Percentiles rank a stretch among this genome's conserved stretches.
Conservation (phyloP, 805 yeast species). For the Metschnikowia reukaufii region DNA sequence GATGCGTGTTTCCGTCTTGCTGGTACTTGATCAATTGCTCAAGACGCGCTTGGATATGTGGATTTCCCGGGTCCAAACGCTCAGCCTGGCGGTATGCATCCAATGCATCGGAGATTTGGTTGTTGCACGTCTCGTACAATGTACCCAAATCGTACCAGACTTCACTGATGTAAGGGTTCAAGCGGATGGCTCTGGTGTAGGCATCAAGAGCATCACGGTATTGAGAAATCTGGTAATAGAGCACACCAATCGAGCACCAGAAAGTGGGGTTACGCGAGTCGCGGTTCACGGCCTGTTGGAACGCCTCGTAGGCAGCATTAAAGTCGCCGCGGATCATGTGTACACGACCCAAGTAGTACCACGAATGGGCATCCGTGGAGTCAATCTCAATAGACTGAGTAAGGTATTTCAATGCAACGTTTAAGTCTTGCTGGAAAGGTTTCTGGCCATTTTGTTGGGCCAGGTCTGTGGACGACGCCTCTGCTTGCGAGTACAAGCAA, state of each 20-base stretch:
- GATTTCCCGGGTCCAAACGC: slow-evolving; percentile 88
- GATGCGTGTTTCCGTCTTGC: slow-evolving; percentile 64
- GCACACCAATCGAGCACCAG: slow-evolving; percentile 95
- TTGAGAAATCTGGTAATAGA: slow-evolving; percentile 94
- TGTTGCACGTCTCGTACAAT: slow-evolving; percentile 93
- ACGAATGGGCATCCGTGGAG: slow-evolving; percentile 87
- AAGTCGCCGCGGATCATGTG: slow-evolving; percentile 96
- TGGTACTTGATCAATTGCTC: slow-evolving; percentile 78
- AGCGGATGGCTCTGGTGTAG: slow-evolving; percentile 91
- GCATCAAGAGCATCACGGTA: slow-evolving; percentile 97
- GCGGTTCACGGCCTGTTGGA: slow-evolving; percentile 97
- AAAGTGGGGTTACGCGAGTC: slow-evolving; percentile 97
- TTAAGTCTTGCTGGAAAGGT: slow-evolving; percentile 72
- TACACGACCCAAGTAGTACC: slow-evolving; percentile 96
- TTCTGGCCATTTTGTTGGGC: slow-evolving; percentile 15
- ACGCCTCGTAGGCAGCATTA: slow-evolving; percentile 95
- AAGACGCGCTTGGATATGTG: slow-evolving; percentile 89
- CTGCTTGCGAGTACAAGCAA: slow-evolving; percentile 79
- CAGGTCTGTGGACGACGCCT: slow-evolving; percentile 28
- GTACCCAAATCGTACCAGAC: slow-evolving; percentile 99
- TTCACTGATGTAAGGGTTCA: slow-evolving; percentile 94
- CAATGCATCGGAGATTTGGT: slow-evolving; percentile 90
- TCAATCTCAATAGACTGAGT: slow-evolving; percentile 89
- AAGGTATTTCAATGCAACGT: slow-evolving; percentile 75
- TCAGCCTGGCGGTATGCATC: slow-evolving; percentile 98